These are phyloP conservation scores for Achaetomium macrosporum DNA, from an alignment of 2,329 filamentous ascomycete species.

Conservation along the genomic window DNA sequence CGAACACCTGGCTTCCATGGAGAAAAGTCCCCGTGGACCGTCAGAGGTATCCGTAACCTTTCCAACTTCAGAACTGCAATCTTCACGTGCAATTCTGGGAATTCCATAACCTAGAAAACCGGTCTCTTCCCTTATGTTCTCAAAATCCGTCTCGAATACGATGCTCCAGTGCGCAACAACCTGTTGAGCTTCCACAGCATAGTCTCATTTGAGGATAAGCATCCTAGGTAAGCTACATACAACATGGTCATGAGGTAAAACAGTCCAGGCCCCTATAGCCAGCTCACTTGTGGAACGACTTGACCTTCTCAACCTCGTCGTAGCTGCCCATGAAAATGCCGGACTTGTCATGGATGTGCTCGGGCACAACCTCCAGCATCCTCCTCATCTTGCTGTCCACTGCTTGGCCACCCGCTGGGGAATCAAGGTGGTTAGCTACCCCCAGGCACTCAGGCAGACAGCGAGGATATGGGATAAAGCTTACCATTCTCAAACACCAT, in stretches of 20 bases:
- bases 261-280: not conserved
- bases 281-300: constrained; percentile 62
- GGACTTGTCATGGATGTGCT: constrained; percentile 89
- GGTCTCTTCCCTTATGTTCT: not conserved
- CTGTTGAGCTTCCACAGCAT: not conserved
- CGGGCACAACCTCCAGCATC: constrained; percentile 83
- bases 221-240: not conserved
- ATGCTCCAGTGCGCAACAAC: not conserved
- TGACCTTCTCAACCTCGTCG: constrained; percentile 94
- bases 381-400: constrained; percentile 85
- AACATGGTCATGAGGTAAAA: not conserved
- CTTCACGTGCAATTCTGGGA: not conserved
- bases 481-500: constrained; percentile 97
- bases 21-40: too few species aligned
- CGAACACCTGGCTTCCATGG: not conserved
- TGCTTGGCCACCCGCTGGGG: constrained; percentile 78
- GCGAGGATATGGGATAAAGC: too few species aligned
- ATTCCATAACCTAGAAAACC: too few species aligned
- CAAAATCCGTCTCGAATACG: not conserved
- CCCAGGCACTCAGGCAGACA: not conserved
- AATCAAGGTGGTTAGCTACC: not conserved
- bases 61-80: not conserved
- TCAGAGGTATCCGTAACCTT: too few species aligned
- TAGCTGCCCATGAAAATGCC: constrained; percentile 96
- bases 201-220: not conserved